phyloP scores from a whole-genome alignment of 2,329 filamentous ascomycete genomes.

The Chalara sp. region DNA sequence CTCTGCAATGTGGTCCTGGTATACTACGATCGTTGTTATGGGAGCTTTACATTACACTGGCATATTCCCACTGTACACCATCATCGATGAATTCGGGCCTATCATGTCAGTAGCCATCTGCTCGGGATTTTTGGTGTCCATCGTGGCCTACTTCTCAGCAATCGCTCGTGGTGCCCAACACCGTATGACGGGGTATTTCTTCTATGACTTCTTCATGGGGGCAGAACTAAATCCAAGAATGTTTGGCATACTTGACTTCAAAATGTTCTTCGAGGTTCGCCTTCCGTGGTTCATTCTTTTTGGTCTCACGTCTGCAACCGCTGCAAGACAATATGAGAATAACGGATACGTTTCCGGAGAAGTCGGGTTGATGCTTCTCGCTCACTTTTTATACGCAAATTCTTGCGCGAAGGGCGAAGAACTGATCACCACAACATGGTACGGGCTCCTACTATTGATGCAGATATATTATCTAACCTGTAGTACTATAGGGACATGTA shows the following conservation, averaged over 20 bases:
- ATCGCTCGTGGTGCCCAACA: slow-evolving; percentile 74
- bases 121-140: slow-evolving; percentile 76
- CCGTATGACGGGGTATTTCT: slow-evolving; percentile 77
- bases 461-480: background rate
- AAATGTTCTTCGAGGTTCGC: slow-evolving; percentile 94
- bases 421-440: slow-evolving; percentile 81
- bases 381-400: slow-evolving; percentile 87
- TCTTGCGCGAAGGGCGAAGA: slow-evolving; percentile 90
- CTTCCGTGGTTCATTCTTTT: slow-evolving; percentile 90
- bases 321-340: slow-evolving; percentile 73
- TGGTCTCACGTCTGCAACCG: slow-evolving; percentile 67
- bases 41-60: slow-evolving; percentile 73
- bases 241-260: slow-evolving; percentile 80
- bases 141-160: slow-evolving; percentile 83
- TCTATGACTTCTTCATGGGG: slow-evolving; percentile 91
- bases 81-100: slow-evolving; percentile 92
- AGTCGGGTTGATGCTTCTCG: slow-evolving; percentile 77
- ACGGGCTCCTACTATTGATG: slow-evolving; percentile 10
- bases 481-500: slow-evolving; percentile 66
- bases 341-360: slow-evolving; percentile 86
- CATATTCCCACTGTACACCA: slow-evolving; percentile 80
- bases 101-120: slow-evolving; percentile 89
- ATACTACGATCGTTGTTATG: slow-evolving; percentile 70
- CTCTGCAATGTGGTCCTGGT: slow-evolving; percentile 82
- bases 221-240: slow-evolving; percentile 81